Conservation (phyloP, 305 asterid species). For the Fraxinus baroniana region DNA sequence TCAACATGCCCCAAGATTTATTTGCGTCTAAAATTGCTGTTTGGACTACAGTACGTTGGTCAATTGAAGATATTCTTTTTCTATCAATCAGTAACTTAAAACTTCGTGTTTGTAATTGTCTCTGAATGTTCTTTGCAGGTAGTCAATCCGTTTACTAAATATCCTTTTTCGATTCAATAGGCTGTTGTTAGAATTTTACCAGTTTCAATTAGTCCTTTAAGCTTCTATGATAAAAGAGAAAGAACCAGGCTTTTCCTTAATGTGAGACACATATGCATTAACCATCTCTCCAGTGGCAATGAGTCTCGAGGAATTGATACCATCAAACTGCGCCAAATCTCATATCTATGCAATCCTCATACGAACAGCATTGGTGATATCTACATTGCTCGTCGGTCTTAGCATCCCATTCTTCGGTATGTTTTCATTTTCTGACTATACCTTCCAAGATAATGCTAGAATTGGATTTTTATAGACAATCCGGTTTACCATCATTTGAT, state of each 20-base stretch:
- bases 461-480: not conserved
- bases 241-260: constrained; percentile 34
- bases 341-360: constrained; percentile 59
- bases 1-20: constrained; percentile 73
- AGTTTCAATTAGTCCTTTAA: not conserved
- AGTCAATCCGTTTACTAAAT: constrained; percentile 91
- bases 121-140: constrained; percentile 53
- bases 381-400: constrained; percentile 72
- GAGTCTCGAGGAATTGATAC: constrained; percentile 92
- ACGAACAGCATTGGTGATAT: constrained; percentile 70
- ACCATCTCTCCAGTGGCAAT: constrained; percentile 88
- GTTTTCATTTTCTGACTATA: not conserved
- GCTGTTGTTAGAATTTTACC: not conserved
- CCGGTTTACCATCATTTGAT: not conserved
- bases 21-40: constrained; percentile 80
- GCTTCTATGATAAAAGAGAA: not conserved
- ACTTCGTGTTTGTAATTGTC: constrained; percentile 5
- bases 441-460: not conserved
- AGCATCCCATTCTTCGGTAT: constrained; percentile 81
- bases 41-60: constrained; percentile 83
- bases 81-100: not conserved
- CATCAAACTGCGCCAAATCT: constrained; percentile 50
- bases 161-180: constrained; percentile 48
- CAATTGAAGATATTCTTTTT: not conserved
- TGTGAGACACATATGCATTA: constrained; percentile 63